phyloP scores from a whole-genome alignment of 1,284 basidiomycete species.

The Cutaneotrichosporon daszewskae region DNA sequence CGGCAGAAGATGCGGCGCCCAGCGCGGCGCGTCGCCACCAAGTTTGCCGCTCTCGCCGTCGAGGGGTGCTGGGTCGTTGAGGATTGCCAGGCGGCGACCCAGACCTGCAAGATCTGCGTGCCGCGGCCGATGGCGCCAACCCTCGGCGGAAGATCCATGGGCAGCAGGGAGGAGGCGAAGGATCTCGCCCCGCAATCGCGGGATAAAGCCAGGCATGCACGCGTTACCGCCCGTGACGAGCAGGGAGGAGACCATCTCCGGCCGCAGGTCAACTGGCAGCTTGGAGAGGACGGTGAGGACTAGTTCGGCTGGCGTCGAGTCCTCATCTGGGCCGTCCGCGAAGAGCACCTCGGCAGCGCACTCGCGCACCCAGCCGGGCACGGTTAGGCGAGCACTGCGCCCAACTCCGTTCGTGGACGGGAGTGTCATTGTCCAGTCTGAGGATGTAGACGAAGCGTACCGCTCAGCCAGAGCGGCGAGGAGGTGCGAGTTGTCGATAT shows the following conservation, averaged over 20 bases:
- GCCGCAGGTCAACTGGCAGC: slow-evolving; percentile 83
- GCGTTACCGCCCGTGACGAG: slow-evolving; percentile 82
- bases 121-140: too few species aligned
- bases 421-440: slow-evolving; percentile 20
- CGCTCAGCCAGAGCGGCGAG: slow-evolving; percentile 11
- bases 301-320: slow-evolving; percentile 73
- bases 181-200: slow-evolving; percentile 72
- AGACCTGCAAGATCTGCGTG: slow-evolving; percentile 67
- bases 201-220: slow-evolving; percentile 86
- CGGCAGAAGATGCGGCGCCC: slow-evolving; percentile 66
- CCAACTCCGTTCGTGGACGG: slow-evolving; percentile 5
- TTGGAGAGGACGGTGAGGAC: slow-evolving; percentile 54
- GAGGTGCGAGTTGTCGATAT: slow-evolving; percentile 14
- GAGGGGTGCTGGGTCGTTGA: slow-evolving; percentile 64
- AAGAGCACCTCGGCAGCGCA: slow-evolving; percentile 85
- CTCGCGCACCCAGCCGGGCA: slow-evolving; percentile 94
- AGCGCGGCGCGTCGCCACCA: slow-evolving; percentile 77
- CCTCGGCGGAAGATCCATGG: too few species aligned
- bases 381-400: slow-evolving; percentile 51
- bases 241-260: slow-evolving; percentile 70
- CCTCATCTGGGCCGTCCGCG: slow-evolving; percentile 65
- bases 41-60: slow-evolving; percentile 44
- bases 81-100: slow-evolving; percentile 63
- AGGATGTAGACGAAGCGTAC: slow-evolving; percentile 19
- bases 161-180: slow-evolving; percentile 55